Conservation (phyloP, 805 yeast genomes). For the Huiozyma naganishii region DNA sequence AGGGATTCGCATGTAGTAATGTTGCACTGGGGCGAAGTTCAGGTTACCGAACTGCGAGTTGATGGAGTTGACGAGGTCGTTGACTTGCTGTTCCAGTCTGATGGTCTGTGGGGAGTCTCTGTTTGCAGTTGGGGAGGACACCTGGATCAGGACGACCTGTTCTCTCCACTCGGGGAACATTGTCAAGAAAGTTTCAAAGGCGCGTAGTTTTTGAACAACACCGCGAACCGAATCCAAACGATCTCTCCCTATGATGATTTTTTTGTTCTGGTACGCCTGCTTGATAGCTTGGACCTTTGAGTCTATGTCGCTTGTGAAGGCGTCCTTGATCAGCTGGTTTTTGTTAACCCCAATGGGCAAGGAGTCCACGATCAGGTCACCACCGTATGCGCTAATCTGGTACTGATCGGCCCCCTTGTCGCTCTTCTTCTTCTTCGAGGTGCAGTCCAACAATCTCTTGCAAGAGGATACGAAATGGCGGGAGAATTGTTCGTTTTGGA, state of each 20-base stretch:
- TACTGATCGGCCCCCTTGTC: conserved; percentile 24
- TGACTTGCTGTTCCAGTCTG: conserved; percentile 66
- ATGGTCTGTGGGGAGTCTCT: conserved; percentile 33
- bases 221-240: conserved; percentile 87
- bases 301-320: conserved; percentile 37
- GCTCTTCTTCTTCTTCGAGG: conserved; percentile 33
- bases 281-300: conserved; percentile 56
- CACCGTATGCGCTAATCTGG: conserved; percentile 59
- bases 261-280: conserved; percentile 50
- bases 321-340: conserved; percentile 50
- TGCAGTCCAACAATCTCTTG: conserved; percentile 77
- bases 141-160: conserved; percentile 82
- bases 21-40: conserved; percentile 80
- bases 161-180: conserved; percentile 90
- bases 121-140: conserved; percentile 53
- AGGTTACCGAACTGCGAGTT: conserved; percentile 78
- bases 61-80: conserved; percentile 71
- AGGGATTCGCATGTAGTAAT: conserved; percentile 81
- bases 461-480: conserved; percentile 89
- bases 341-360: conserved; percentile 88
- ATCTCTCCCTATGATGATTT: conserved; percentile 88
- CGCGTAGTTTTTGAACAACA: conserved; percentile 84
- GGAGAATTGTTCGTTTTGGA: conserved; percentile 78
- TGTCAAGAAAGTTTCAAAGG: conserved; percentile 77
- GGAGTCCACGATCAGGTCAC: conserved; percentile 59